Conservation (phyloP, 2,329 filamentous ascomycete species). For the Fusarium staphyleae region DNA sequence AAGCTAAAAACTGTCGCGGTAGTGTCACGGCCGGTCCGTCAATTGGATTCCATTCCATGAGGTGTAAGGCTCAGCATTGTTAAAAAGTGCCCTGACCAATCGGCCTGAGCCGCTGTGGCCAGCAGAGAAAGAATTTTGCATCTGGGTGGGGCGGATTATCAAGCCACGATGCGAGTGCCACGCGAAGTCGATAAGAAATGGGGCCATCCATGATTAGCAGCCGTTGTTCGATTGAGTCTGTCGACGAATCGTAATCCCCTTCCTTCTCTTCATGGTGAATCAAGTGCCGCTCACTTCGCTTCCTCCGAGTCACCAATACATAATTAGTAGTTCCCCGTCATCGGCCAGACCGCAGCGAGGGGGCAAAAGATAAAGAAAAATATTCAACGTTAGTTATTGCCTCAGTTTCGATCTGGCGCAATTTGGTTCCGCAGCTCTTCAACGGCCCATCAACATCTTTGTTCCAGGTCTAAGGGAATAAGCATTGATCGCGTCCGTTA, state of each 20-base stretch:
- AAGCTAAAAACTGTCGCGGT: constrained; percentile 12
- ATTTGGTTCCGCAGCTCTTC: not conserved
- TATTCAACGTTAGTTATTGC: constrained; percentile 4
- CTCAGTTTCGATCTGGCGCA: constrained; percentile 6
- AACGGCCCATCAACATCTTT: not conserved
- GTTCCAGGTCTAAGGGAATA: constrained; percentile 18
- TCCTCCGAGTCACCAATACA: constrained; percentile 6
- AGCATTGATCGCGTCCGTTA: constrained; percentile 16
- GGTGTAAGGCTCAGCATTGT: constrained; percentile 4
- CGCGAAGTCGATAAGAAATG: too few species aligned
- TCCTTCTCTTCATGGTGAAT: not conserved
- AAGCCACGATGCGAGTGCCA: not conserved
- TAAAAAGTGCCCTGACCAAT: constrained; percentile 8
- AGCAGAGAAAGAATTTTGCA: constrained; percentile 17
- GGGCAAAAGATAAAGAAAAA: constrained; percentile 11
- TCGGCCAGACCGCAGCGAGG: constrained; percentile 4
- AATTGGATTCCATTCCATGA: too few species aligned
- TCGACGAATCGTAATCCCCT: too few species aligned
- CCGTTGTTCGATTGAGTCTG: too few species aligned
- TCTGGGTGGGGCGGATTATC: not conserved
- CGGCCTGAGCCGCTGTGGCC: not conserved
- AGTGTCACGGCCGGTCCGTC: constrained; percentile 28
- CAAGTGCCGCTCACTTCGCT: constrained; percentile 9
- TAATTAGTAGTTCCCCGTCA: not conserved
- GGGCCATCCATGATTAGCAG: too few species aligned